Conservation (phyloP, 2,329 filamentous ascomycete species). For the Hypoxylon sp. region DNA sequence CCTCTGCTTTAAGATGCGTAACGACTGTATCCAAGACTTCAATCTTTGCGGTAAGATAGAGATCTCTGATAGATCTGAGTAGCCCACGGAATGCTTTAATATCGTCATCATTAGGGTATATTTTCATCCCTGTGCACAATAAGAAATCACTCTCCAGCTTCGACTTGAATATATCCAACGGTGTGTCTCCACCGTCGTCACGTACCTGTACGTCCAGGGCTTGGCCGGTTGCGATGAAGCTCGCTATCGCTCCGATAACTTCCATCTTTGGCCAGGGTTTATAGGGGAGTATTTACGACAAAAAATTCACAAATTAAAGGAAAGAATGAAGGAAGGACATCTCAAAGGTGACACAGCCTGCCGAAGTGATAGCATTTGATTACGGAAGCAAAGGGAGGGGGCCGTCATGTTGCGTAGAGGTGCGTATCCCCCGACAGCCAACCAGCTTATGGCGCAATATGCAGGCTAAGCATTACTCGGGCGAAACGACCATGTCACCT, state of each 20-base stretch:
- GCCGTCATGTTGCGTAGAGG: too few relatives aligned
- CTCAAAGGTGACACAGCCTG: too few relatives aligned
- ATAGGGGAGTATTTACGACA: too few relatives aligned
- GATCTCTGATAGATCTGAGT: constrained; percentile 23
- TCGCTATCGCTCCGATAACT: constrained; percentile 14
- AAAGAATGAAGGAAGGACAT: too few relatives aligned
- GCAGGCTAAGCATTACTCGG: too few relatives aligned
- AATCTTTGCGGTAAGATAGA: constrained; percentile 34
- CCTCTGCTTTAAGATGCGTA: constrained; percentile 13
- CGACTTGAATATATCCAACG: constrained; percentile 31
- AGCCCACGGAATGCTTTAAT: constrained; percentile 23
- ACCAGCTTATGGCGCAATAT: too few relatives aligned
- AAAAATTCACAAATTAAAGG: too few relatives aligned
- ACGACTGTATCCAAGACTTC: constrained; percentile 22
- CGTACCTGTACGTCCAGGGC: constrained; percentile 30
- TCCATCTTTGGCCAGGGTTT: constrained; percentile 17
- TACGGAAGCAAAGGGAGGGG: too few relatives aligned
- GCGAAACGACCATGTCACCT: too few relatives aligned
- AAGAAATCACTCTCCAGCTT: constrained; percentile 2
- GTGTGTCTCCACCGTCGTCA: not conserved
- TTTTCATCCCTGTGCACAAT: not conserved
- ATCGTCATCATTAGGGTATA: constrained; percentile 5
- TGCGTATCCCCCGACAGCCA: too few relatives aligned
- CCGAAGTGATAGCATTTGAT: too few relatives aligned
- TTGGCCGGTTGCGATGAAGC: constrained; percentile 34